Evolutionary conservation across 2,329 filamentous ascomycete species (phyloP), one percentile per base, ranked within the genome.

Genomic region (Colletotrichum sp.): DNA sequence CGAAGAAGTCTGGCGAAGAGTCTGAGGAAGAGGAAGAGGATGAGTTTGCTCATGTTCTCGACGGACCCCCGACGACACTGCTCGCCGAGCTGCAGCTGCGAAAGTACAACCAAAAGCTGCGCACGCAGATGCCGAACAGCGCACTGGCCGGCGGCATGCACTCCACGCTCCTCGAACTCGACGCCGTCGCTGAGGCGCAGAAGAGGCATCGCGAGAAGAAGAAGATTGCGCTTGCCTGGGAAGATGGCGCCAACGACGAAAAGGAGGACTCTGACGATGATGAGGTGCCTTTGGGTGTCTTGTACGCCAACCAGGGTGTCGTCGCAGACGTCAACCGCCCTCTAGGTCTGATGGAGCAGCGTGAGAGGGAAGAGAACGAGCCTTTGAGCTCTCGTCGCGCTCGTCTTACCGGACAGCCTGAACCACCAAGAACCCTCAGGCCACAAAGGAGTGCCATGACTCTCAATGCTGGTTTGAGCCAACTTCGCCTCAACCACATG

Each of bases 351-450:
- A 93, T 97, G 88, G 94, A 98, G 82, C 92, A 92, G 80, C 92
- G 95, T 63, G 94, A 98, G 75, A 86, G 97, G 78, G 97, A 99
- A 83, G 97, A 99, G 81, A 97, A 96, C 71, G 97, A 99, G 83
- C 96, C 97, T 0, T 87, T 98, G 24, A 96, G 94, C 80, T 90
- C 90, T 52, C 93, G 96, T 4, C 92, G 95, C 64, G 94, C 93
- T 55, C 90, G 96, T 72, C 88, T 98, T 8, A 90, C 93, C 59
- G 95, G 95, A 48, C 88, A 90, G 18, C 28, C 28, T 14, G 86
- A 88, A 59, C 84, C 85, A 1, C 82, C 86, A 8, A 68, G 39
- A 71, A 82, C 82, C 7, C 79, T 83, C 18, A 16, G 71, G 83
- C 82, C 68, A 86, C 87, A 85, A 64, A 85, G 85, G 59, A 90